Percentiles rank a stretch among this genome's conserved stretches.
phyloP scores from a whole-genome alignment of 352 stramenopile genomes.

The Thalassiosira delicatula region DNA sequence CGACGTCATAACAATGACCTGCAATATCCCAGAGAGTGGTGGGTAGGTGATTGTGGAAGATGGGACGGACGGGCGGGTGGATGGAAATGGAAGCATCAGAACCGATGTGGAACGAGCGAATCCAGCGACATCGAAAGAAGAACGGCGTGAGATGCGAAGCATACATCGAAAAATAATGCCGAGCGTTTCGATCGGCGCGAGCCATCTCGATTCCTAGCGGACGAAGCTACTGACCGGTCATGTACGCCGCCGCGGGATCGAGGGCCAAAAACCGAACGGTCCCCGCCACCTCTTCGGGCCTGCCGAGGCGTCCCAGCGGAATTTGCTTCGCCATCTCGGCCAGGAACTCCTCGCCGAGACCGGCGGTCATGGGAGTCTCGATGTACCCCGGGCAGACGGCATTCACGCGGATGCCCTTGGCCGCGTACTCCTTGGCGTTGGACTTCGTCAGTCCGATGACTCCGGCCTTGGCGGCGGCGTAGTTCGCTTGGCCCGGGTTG shows the following conservation, averaged over 20 bases:
- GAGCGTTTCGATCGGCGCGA: no score
- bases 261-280: constrained; percentile 77
- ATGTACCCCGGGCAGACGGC: constrained; percentile 87
- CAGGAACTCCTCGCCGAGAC: constrained; percentile 66
- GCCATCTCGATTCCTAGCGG: no score
- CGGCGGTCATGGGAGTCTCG: constrained; percentile 81
- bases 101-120: no score
- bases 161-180: no score
- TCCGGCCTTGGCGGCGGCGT: constrained; percentile 83
- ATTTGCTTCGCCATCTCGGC: constrained; percentile 72
- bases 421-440: constrained; percentile 85
- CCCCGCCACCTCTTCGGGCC: constrained; percentile 78
- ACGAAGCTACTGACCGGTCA: no score
- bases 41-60: no score
- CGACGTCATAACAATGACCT: constrained; percentile 84
- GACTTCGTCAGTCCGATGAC: constrained; percentile 86
- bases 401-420: constrained; percentile 78
- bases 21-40: no score
- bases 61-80: no score
- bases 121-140: no score
- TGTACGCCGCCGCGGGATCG: constrained; percentile 80
- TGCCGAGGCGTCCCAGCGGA: constrained; percentile 79
- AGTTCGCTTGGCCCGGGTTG: constrained; percentile 78
- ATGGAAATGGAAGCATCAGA: no score
- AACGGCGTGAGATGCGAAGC: no score